A percentile compares a stretch with the other conserved stretches of the same genome.
Conservation (phyloP, 352 stramenopile species). For the Pythium volutum region DNA sequence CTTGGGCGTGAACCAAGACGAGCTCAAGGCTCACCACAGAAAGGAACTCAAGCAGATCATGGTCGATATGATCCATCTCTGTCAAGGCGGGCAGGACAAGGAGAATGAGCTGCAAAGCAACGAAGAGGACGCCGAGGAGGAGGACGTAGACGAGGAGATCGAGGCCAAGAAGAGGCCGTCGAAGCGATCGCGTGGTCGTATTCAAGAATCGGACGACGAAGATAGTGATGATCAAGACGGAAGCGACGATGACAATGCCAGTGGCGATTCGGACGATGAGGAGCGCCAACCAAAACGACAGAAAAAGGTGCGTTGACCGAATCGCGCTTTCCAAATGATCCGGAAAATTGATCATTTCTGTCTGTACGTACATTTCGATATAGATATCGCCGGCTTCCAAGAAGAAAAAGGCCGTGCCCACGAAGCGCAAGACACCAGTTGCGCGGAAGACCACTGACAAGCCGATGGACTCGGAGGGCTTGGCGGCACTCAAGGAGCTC, state of each 20-base stretch:
- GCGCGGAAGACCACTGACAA: slow-evolving; percentile 13
- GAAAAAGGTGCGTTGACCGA: slow-evolving; percentile 20
- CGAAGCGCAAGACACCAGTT: slow-evolving; percentile 15
- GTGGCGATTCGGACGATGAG: slow-evolving; percentile 21
- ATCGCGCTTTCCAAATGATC: background rate
- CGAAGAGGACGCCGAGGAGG: slow-evolving; percentile 21
- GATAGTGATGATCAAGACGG: slow-evolving; percentile 27
- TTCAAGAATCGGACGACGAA: slow-evolving; percentile 31
- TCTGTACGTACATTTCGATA: background rate
- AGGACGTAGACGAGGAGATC: slow-evolving; percentile 17
- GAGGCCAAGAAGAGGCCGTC: slow-evolving; percentile 1
- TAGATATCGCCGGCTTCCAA: background rate
- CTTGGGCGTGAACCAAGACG: slow-evolving; percentile 39
- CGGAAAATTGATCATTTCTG: background rate
- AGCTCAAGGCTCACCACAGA: slow-evolving; percentile 52
- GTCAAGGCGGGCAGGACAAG: slow-evolving; percentile 21
- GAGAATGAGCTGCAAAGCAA: slow-evolving; percentile 27
- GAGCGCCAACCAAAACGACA: slow-evolving; percentile 14
- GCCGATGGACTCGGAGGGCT: slow-evolving; percentile 34
- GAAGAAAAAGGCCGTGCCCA: slow-evolving; percentile 13
- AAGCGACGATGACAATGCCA: slow-evolving; percentile 23
- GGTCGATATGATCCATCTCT: slow-evolving; percentile 45
- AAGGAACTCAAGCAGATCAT: slow-evolving; percentile 44
- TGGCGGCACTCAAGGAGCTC: slow-evolving; percentile 66
- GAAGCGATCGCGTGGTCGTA: slow-evolving; percentile 16